phyloP scores from a whole-genome alignment of 768 basidiomycete species.

The Royoungia palumana region DNA sequence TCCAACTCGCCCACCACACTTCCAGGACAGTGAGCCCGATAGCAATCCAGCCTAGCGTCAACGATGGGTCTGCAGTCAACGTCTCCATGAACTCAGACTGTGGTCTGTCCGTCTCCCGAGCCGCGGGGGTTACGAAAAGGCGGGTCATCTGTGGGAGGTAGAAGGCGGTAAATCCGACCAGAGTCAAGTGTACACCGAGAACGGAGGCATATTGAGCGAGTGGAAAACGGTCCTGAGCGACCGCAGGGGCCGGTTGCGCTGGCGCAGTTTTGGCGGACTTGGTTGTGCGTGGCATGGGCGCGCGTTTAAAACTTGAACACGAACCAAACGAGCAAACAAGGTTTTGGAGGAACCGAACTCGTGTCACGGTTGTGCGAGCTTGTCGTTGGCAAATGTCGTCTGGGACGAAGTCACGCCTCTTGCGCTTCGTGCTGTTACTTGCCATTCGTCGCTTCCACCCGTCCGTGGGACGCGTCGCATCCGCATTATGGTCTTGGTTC shows the following conservation, averaged over 20 bases:
- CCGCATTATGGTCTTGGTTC: not conserved
- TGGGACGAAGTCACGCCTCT: not conserved
- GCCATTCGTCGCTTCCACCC: constrained; percentile 1
- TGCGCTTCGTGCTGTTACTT: constrained; percentile 4
- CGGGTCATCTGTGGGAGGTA: constrained; percentile 65
- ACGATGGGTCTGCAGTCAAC: constrained; percentile 57
- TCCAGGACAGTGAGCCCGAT: constrained; percentile 53
- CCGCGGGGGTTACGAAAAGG: constrained; percentile 37
- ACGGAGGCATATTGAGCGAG: constrained; percentile 60
- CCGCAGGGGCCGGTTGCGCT: not conserved
- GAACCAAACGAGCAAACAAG: not conserved
- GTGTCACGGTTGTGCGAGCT: not conserved
- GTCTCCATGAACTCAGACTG: constrained; percentile 68
- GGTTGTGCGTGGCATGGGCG: not conserved
- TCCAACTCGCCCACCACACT: constrained; percentile 70
- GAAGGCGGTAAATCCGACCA: constrained; percentile 63
- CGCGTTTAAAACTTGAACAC: too few relatives aligned
- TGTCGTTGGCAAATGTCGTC: not conserved
- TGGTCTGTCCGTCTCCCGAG: constrained; percentile 50
- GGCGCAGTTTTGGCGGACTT: not conserved
- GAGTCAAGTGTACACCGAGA: constrained; percentile 63
- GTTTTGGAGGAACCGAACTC: too few relatives aligned
- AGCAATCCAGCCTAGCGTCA: constrained; percentile 57
- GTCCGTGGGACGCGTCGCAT: not conserved
- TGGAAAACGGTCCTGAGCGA: constrained; percentile 36